A percentile compares a stretch with the other conserved stretches of the same genome.
Conservation (phyloP, 306 rosid species). For the Casuarina glauca region DNA sequence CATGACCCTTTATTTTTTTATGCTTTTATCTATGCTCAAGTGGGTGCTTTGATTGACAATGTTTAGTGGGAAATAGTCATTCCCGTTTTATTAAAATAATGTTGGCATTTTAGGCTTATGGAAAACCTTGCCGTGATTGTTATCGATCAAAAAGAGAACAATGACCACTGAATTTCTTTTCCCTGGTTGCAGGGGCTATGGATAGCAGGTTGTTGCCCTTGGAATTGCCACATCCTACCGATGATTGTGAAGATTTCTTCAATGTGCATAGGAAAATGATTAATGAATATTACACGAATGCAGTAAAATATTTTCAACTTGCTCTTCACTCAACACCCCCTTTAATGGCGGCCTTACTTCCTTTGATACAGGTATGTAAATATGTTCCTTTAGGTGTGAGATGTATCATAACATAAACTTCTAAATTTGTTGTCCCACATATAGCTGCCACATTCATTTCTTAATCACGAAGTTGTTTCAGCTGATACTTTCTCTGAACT, state of each 20-base stretch:
- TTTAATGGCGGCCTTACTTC: conserved; percentile 60
- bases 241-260: conserved; percentile 45
- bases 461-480: not conserved
- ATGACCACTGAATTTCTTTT: conserved; percentile 27
- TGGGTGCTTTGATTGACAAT: not conserved
- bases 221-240: conserved; percentile 41
- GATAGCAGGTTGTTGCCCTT: conserved; percentile 69
- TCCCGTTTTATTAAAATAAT: conserved; percentile 10
- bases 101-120: conserved; percentile 13
- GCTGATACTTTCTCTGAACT: not conserved
- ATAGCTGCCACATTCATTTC: not conserved
- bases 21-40: not conserved
- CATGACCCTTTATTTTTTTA: no score
- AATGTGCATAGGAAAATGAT: conserved; percentile 32
- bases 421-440: not conserved
- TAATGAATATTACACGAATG: conserved; percentile 50
- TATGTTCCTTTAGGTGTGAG: conserved; percentile 15
- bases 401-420: not conserved
- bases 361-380: conserved; percentile 69
- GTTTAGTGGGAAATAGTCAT: conserved; percentile 9
- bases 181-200: conserved; percentile 54
- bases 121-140: not conserved
- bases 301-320: conserved; percentile 53
- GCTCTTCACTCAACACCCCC: conserved; percentile 58
- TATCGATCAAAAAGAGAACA: not conserved